phyloP scores from a whole-genome alignment of 768 basidiomycete species.

The Clavulina sp. region DNA sequence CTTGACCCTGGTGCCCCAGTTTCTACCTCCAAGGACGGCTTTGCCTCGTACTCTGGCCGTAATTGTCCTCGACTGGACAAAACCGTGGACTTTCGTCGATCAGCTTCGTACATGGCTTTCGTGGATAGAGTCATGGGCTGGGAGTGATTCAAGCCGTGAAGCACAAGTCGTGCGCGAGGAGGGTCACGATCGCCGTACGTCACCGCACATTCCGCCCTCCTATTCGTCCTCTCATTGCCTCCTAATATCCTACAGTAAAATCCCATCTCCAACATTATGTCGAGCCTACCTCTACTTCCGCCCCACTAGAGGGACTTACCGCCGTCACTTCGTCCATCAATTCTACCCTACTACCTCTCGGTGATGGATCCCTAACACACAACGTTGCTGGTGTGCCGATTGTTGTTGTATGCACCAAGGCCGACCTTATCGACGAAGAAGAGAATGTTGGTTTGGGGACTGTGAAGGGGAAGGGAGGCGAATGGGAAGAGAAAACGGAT shows the following conservation, averaged over 20 bases:
- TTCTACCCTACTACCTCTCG: slow-evolving; percentile 62
- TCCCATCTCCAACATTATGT: slow-evolving; percentile 78
- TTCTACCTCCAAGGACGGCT: slow-evolving; percentile 51
- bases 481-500: slow-evolving; percentile 93
- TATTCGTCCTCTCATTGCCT: not conserved
- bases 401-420: slow-evolving; percentile 79
- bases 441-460: slow-evolving; percentile 62
- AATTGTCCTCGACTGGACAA: slow-evolving; percentile 89
- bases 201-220: not conserved
- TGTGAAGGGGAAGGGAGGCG: slow-evolving; percentile 81
- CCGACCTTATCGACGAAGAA: slow-evolving; percentile 78
- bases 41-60: slow-evolving; percentile 60
- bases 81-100: slow-evolving; percentile 77
- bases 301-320: slow-evolving; percentile 31
- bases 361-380: slow-evolving; percentile 69
- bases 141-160: slow-evolving; percentile 51
- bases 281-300: slow-evolving; percentile 43
- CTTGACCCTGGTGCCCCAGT: slow-evolving; percentile 54
- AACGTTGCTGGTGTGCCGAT: slow-evolving; percentile 78
- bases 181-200: slow-evolving; percentile 64
- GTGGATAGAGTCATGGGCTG: slow-evolving; percentile 73
- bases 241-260: slow-evolving; percentile 39
- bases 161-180: slow-evolving; percentile 63
- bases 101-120: slow-evolving; percentile 70
- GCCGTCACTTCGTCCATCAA: slow-evolving; percentile 35